Base-by-base conservation (phyloP, 768 basidiomycete species). In the Thelephora aurantiotincta region DNA sequence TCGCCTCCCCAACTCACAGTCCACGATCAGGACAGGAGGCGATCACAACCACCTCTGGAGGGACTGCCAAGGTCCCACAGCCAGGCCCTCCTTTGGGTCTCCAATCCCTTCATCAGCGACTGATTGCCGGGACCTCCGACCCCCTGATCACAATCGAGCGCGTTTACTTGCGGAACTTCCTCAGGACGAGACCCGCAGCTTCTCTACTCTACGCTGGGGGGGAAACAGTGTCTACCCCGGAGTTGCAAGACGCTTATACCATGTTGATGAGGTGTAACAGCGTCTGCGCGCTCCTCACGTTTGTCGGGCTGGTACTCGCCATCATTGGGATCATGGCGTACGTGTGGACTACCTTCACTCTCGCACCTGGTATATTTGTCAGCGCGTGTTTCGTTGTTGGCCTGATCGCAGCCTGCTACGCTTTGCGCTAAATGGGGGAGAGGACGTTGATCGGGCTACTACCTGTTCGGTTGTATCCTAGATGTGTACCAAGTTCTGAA, bases 301-400 rank as follows among this genome's bases (percentile, higher is more conserved):
- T 51, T 16, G 20, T 54, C 18, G 60, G 56, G 0, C 55, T 57
- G 44, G 14, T 55, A 26, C 50, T 57, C 33, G 54, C 50, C 18
- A 44, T 57, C 11, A 7, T 55, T 37, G 56, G 56, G 12, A 53
- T 53, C 12, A 23, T 55, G 16, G 48, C 52, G 34, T 59, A 55
- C 48, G 54, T 55, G 33, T 61, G 58, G 60, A 52, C 54, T 19
- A 42, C 50, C 34, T 46, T 59, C 33, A 54, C 60, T 13, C 9
- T 48, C 14, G 50, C 54, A 14, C 36, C 59, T 14, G 51, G 51
- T 12, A 55, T 52, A 20, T 58, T 58, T 38, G 51, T 53, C 33
- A 58, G 55, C 35, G 57, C 47, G 9, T 58, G 54, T 43, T 45
- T 61, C 42, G 37, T 54, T 2, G 34, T 19, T 30, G 43, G 26